phyloP scores from a whole-genome alignment of 192 early-diverging fungal genomes.

The Radiomyces spectabilis region DNA sequence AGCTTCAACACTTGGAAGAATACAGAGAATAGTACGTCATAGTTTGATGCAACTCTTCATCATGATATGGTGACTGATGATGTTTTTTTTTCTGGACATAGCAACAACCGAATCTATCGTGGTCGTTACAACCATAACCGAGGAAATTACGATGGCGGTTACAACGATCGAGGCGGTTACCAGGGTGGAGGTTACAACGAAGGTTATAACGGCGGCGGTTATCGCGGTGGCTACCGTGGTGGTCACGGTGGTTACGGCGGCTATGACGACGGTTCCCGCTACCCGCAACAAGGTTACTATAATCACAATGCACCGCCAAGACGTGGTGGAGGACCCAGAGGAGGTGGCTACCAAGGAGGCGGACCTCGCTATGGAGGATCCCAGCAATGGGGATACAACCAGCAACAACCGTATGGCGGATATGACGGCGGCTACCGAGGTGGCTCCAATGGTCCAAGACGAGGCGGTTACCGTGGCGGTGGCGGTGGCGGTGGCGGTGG shows the following conservation, averaged over 20 bases:
- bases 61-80: not conserved
- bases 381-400: conserved; percentile 6
- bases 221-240: conserved; percentile 25
- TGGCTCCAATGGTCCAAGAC: not conserved
- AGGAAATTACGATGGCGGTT: conserved; percentile 9
- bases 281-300: conserved; percentile 12
- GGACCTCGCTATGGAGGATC: not conserved
- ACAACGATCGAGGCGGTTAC: conserved; percentile 26
- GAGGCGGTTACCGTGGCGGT: not conserved
- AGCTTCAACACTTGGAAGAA: conserved; percentile 23
- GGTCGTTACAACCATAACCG: conserved; percentile 11
- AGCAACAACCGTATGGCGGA: not conserved
- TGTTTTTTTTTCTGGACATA: conserved; percentile 8
- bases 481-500: conserved; percentile 7
- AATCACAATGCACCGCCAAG: conserved; percentile 18
- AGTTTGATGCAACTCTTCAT: not conserved
- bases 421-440: not conserved
- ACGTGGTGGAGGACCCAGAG: too few relatives aligned
- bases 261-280: conserved; percentile 17
- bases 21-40: conserved; percentile 24
- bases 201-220: conserved; percentile 21
- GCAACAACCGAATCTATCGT: conserved; percentile 20
- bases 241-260: conserved; percentile 20
- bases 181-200: conserved; percentile 13
- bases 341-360: conserved; percentile 22